Percentiles rank a stretch among this genome's conserved stretches.
Conservation (phyloP, 495 filamentous ascomycete genomes). For the Aspergillus nanangensis region DNA sequence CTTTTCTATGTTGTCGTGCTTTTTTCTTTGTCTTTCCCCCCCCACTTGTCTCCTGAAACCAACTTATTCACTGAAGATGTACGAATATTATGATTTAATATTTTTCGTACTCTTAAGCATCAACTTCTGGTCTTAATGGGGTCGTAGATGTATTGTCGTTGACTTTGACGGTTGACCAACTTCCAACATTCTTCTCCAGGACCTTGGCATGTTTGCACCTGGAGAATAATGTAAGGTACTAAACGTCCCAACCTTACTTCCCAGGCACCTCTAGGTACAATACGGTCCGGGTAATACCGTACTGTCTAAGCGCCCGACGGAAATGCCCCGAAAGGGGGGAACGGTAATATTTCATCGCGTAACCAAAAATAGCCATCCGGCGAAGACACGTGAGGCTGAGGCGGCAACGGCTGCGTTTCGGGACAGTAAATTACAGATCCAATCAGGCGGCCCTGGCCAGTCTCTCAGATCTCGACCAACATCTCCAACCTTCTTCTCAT, state of each 20-base stretch:
- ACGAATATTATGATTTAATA: not conserved
- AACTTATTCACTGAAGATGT: not conserved
- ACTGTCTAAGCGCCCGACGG: too few relatives aligned
- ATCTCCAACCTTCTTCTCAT: slow-evolving; percentile 1
- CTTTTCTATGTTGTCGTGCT: not conserved
- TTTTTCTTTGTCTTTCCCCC: not conserved
- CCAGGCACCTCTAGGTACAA: too few relatives aligned
- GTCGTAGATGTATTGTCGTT: too few relatives aligned
- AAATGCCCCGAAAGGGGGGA: too few relatives aligned
- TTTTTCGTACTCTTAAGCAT: too few relatives aligned
- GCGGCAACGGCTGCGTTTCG: slow-evolving; percentile 14
- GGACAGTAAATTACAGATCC: slow-evolving; percentile 18
- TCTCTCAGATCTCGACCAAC: slow-evolving; percentile 13
- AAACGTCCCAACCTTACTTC: not conserved
- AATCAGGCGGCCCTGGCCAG: slow-evolving; percentile 4
- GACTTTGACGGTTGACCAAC: too few relatives aligned
- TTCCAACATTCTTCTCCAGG: too few relatives aligned
- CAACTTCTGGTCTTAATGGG: too few relatives aligned
- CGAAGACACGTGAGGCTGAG: slow-evolving; percentile 20
- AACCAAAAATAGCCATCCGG: slow-evolving; percentile 19
- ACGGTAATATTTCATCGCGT: slow-evolving; percentile 12
- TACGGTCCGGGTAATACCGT: too few relatives aligned
- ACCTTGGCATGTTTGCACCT: too few relatives aligned
- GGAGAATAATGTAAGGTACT: too few relatives aligned
- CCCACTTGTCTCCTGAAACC: not conserved